Base-by-base conservation (phyloP, 768 basidiomycete genomes). In the Lactarius psammicola region DNA sequence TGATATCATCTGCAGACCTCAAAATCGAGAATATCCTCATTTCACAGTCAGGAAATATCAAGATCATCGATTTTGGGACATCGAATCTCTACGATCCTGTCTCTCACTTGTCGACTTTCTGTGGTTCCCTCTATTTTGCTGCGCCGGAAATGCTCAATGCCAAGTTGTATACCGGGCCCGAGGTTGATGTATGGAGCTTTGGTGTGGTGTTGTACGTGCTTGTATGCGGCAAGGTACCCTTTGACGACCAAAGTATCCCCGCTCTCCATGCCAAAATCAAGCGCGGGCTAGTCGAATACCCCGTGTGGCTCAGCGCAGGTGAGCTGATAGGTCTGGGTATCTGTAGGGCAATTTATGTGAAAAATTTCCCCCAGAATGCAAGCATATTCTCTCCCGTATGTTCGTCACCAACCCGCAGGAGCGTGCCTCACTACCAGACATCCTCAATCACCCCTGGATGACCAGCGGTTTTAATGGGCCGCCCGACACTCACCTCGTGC, bases 251-350 rank as follows among this genome's bases (percentile, higher is more conserved):
- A 77, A 95, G 90, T 74, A 99, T 98, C 96, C 96, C 97, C 2
- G 97, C 97, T 0, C 79, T 99, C 61, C 97, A 98, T 75, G 97
- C 97, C 28, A 99, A 98, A 80, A 99, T 99, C 78, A 99, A 99
- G 76, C 87, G 95, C 7, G 96, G 97, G 0, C 78, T 94, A 46
- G 95, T 98, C 34, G 97, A 99, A 73, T 98, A 98, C 73, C 96
- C 96, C 0, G 91, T 92, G 2, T 99, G 97, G 97, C 80, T 98
- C 18, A 95, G 91, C 71, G 85, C 90, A 69, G 94, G 94, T 94
- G 74, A 72, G 87, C 81, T 8, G 55, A 60, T 57, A 44, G 49
- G 42, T 46, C 28, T 1, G 62, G 62, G 0, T 31, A n/a, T 4
- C n/a, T 18, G 44, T 10, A 20, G 56, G 31, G 31, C 26, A 20